phyloP scores from a whole-genome alignment of 306 rosid species.

The Oxytropis ochrocephala region DNA sequence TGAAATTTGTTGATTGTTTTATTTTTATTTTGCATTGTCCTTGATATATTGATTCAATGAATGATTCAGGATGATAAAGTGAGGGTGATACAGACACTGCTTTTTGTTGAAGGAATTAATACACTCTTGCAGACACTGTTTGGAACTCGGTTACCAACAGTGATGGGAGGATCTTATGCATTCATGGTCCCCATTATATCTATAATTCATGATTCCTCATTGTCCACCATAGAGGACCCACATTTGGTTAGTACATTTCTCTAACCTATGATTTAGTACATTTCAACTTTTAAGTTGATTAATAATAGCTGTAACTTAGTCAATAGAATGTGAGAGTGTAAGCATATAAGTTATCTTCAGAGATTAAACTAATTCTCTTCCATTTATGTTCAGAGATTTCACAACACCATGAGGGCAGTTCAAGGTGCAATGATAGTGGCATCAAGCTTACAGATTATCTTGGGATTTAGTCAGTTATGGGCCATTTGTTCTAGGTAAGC shows the following conservation, averaged over 20 bases:
- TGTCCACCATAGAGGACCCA: constrained; percentile 58
- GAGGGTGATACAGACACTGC: constrained; percentile 91
- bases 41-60: constrained; percentile 3
- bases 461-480: constrained; percentile 97
- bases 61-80: constrained; percentile 83
- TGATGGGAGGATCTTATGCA: constrained; percentile 94
- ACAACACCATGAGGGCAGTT: constrained; percentile 86
- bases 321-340: background rate
- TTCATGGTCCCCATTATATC: constrained; percentile 97
- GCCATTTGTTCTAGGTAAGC: constrained; percentile 91
- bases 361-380: constrained; percentile 1
- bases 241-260: constrained; percentile 55
- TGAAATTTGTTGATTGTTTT: background rate
- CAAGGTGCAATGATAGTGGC: constrained; percentile 92
- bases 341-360: background rate
- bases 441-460: constrained; percentile 86
- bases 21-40: constrained; percentile 7
- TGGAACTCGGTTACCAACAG: constrained; percentile 95
- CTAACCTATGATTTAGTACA: background rate
- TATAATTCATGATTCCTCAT: constrained; percentile 69
- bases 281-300: background rate
- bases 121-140: constrained; percentile 92
- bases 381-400: constrained; percentile 62
- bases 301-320: background rate
- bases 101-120: constrained; percentile 88